Evolutionary conservation across 352 stramenopile species (phyloP), one percentile per base, ranked within the genome.

Genomic region (Phytophthora sojae): DNA sequence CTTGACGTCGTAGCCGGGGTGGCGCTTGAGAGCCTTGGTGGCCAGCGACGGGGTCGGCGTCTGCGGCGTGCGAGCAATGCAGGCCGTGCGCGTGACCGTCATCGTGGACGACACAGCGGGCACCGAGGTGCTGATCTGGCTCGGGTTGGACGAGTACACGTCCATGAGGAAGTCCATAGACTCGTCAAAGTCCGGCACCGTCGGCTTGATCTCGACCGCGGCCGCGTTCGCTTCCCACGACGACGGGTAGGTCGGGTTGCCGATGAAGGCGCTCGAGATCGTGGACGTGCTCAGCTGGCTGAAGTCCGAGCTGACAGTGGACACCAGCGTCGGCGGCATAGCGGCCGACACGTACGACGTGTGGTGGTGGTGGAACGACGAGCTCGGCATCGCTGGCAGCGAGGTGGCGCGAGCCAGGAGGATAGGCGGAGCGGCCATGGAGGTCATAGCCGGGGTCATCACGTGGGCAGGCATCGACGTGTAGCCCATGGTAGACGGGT

Each of bases 121-220:
- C 54, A 57, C 50, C 32, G 51, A 29, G 29, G 53, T 60, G 57
- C 65, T 63, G 23, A 89, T 78, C 61, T 86, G 71, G 52, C 64
- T 79, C 9, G 85, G 85, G 60, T 89, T 77, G 42, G 71, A 64
- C 30, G 80, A 79, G 68, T 91, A 93, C 39, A 91, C 76, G 69
- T 86, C 65, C 85, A 94, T 93, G 67, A 94, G 74, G 73, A 92
- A 94, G 70, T 93, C 87, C 85, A 94, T 93, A 45, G 83, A 92
- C 71, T 93, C 87, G 64, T 88, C 76, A 53, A 92, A 94, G 67
- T 91, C 76, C 1, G 81, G 83, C 14, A 81, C 73, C 2, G 68
- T 72, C 15, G 67, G 65, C 63, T 83, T 80, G 58, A 45, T 56
- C 59, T 78, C 69, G 61, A 42, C 42, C 23, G 9, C 42, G 44